Conservation (phyloP, 1,284 basidiomycete genomes). For the Gymnopus androsaceus region DNA sequence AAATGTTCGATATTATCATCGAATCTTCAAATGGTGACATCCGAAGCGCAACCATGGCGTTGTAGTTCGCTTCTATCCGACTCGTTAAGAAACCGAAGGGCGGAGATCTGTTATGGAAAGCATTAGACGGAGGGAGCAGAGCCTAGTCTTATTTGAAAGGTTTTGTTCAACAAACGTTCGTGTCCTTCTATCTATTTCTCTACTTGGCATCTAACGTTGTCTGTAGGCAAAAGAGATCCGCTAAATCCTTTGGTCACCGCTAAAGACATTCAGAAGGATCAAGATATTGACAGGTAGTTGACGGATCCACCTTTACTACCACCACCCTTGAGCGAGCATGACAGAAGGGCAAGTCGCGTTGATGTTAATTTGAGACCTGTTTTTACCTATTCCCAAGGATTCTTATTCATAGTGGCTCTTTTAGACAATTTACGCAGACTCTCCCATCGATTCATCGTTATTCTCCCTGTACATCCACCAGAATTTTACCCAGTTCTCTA, state of each 20-base stretch:
- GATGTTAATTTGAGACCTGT: conserved; percentile 82
- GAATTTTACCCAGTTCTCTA: conserved; percentile 86
- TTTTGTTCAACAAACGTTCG: conserved; percentile 94
- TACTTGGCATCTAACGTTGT: background rate
- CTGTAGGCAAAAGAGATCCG: conserved; percentile 71
- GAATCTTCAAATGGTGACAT: conserved; percentile 88
- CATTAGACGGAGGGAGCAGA: conserved; percentile 82
- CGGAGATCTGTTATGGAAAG: conserved; percentile 52
- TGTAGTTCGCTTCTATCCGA: conserved; percentile 77
- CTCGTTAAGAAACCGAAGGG: conserved; percentile 28
- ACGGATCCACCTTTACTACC: conserved; percentile 57
- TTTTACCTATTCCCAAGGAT: conserved; percentile 14
- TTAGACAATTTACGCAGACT: conserved; percentile 78
- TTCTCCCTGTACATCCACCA: conserved; percentile 92
- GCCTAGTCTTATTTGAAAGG: conserved; percentile 86
- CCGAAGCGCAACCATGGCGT: conserved; percentile 87
- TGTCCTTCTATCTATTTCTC: conserved; percentile 15
- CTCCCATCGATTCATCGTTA: conserved; percentile 88
- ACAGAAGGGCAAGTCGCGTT: conserved; percentile 75
- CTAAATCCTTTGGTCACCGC: conserved; percentile 50
- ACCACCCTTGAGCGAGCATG: conserved; percentile 55
- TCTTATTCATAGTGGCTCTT: background rate
- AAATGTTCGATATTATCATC: conserved; percentile 67
- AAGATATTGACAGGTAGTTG: conserved; percentile 53
- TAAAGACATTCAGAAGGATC: conserved; percentile 60